Percentiles rank a stretch among this genome's conserved stretches.
These are phyloP conservation scores for Zygosaccharomyces pseudobailii DNA, from an alignment of 1,139 yeast genomes.

Conservation along the genomic window DNA sequence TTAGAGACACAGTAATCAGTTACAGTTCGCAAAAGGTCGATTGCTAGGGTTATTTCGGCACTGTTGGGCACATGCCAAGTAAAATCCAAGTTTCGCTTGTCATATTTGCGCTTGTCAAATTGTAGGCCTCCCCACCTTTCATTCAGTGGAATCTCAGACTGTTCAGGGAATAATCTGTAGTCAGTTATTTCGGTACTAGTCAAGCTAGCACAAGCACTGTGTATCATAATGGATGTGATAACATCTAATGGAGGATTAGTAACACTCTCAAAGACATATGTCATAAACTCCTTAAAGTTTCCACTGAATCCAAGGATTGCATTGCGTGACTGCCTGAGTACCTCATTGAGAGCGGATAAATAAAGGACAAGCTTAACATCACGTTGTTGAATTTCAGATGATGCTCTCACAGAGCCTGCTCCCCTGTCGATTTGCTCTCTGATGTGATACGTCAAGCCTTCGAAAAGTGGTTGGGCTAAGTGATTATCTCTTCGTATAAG, in stretches of 20 bases:
- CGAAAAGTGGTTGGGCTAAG: conserved; percentile 37
- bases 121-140: conserved; percentile 73
- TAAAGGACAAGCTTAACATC: conserved; percentile 78
- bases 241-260: conserved; percentile 59
- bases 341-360: conserved; percentile 64
- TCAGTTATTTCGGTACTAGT: conserved; percentile 58
- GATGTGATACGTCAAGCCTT: conserved; percentile 38
- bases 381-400: conserved; percentile 63
- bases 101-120: conserved; percentile 43
- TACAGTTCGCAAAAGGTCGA: conserved; percentile 52
- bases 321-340: conserved; percentile 62
- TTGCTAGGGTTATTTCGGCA: conserved; percentile 57
- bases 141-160: conserved; percentile 37
- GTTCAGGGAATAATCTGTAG: conserved; percentile 47
- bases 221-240: conserved; percentile 47
- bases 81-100: conserved; percentile 46
- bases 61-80: conserved; percentile 71
- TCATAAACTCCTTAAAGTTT: conserved; percentile 49
- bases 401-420: conserved; percentile 74
- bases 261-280: conserved; percentile 51
- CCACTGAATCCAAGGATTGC: conserved; percentile 43
- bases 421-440: conserved; percentile 71
- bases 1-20: conserved; percentile 43
- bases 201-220: conserved; percentile 61
- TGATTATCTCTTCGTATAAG: conserved; percentile 51